A percentile compares a stretch with the other conserved stretches of the same genome.
Conservation (phyloP, 495 filamentous ascomycete species). For the Lentithecium fluviatile region DNA sequence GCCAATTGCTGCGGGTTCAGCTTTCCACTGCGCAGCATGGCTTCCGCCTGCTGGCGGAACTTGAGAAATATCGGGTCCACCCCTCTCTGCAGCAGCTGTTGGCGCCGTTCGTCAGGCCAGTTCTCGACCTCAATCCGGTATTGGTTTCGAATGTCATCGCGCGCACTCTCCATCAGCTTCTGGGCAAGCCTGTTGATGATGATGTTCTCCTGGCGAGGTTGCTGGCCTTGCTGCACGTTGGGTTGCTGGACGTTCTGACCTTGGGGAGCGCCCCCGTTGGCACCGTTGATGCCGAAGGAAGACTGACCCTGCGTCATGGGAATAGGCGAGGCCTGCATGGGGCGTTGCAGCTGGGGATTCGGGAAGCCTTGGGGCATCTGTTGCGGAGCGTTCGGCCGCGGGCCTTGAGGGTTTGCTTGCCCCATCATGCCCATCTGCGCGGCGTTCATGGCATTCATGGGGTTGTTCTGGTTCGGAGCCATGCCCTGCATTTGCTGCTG, state of each 20-base stretch:
- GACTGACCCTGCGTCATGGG: conserved; percentile 44
- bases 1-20: conserved; percentile 8
- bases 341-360: conserved; percentile 53
- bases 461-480: conserved; percentile 7
- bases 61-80: conserved; percentile 53
- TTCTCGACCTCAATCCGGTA: conserved; percentile 44
- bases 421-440: conserved; percentile 23
- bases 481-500: conserved; percentile 6
- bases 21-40: conserved; percentile 28
- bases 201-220: conserved; percentile 36
- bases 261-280: conserved; percentile 40
- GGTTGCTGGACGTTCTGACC: conserved; percentile 28
- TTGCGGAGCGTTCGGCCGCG: conserved; percentile 33
- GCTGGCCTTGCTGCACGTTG: conserved; percentile 21
- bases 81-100: conserved; percentile 44
- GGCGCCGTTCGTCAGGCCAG: conserved; percentile 49
- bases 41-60: conserved; percentile 52
- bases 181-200: conserved; percentile 48
- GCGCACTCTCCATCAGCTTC: conserved; percentile 46
- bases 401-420: conserved; percentile 4
- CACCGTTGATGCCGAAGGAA: conserved; percentile 48
- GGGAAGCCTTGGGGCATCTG: conserved; percentile 48
- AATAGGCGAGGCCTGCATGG: conserved; percentile 55
- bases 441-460: conserved; percentile 16
- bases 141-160: conserved; percentile 48